Conservation (phyloP, 768 basidiomycete genomes). For the Harrya chromipes region DNA sequence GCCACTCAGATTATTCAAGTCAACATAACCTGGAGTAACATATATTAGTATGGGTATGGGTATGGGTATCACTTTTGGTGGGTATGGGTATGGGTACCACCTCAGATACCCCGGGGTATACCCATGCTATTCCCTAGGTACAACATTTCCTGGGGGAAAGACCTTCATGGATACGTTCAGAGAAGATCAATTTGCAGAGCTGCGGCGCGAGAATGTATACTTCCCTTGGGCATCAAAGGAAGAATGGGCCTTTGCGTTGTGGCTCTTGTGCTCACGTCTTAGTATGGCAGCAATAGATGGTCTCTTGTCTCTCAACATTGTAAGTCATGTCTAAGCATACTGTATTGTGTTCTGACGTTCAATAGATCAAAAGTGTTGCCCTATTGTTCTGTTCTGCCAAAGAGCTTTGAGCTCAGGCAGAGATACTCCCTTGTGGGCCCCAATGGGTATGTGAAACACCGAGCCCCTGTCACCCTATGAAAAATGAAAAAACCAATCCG, state of each 20-base stretch:
- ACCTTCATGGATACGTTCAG: neutral
- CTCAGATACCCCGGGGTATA: no score
- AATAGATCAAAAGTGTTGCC: neutral
- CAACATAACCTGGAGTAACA: no score
- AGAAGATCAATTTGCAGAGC: neutral
- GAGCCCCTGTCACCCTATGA: neutral
- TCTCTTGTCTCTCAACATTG: constrained; percentile 27
- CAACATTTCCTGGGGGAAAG: neutral
- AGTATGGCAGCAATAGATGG: constrained; percentile 29
- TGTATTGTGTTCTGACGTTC: neutral
- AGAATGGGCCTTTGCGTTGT: constrained; percentile 18
- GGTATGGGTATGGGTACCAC: no score
- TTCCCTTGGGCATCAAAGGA: neutral
- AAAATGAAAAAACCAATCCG: neutral
- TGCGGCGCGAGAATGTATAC: neutral
- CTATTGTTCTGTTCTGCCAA: neutral
- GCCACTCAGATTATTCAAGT: no score
- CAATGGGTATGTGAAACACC: neutral
- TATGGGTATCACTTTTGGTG: no score
- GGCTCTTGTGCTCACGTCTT: constrained; percentile 25
- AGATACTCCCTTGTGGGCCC: neutral
- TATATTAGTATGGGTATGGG: no score
- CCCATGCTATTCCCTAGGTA: no score
- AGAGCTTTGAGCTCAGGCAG: neutral
- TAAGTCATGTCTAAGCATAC: neutral